These are phyloP conservation scores for Apiotrichum sp. DNA, from an alignment of 1,284 basidiomycete species.

Conservation along the genomic window DNA sequence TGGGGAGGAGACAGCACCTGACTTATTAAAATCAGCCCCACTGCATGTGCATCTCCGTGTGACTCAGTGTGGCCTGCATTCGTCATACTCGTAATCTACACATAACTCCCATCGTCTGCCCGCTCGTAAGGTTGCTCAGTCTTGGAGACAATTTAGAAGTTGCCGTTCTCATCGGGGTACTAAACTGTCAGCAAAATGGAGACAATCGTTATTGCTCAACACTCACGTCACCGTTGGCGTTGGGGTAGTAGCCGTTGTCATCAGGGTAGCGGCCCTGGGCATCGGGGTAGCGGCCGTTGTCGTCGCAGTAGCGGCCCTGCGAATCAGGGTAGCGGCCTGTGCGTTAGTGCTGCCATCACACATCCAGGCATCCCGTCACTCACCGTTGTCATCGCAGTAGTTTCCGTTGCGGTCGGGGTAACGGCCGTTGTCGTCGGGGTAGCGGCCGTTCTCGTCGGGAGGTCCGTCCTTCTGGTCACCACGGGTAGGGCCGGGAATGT, in stretches of 20 bases:
- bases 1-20: no score
- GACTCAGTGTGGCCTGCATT: neutral
- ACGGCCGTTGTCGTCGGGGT: slow-evolving; percentile 4
- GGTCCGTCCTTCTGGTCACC: slow-evolving; percentile 1
- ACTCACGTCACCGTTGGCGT: slow-evolving; percentile 1
- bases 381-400: slow-evolving; percentile 1
- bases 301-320: neutral
- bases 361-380: neutral
- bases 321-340: neutral
- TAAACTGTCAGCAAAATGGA: neutral
- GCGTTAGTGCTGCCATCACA: neutral
- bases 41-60: no score
- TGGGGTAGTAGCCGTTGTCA: neutral
- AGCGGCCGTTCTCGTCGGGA: slow-evolving; percentile 3
- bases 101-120: neutral
- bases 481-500: slow-evolving; percentile 1
- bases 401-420: neutral
- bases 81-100: neutral
- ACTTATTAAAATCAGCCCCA: no score
- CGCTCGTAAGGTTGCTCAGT: neutral
- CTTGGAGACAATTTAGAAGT: neutral
- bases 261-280: neutral
- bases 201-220: neutral
- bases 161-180: slow-evolving; percentile 3
- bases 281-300: slow-evolving; percentile 1